Conservation (phyloP, 352 stramenopile genomes). For the Hyaloperonospora brassicae region DNA sequence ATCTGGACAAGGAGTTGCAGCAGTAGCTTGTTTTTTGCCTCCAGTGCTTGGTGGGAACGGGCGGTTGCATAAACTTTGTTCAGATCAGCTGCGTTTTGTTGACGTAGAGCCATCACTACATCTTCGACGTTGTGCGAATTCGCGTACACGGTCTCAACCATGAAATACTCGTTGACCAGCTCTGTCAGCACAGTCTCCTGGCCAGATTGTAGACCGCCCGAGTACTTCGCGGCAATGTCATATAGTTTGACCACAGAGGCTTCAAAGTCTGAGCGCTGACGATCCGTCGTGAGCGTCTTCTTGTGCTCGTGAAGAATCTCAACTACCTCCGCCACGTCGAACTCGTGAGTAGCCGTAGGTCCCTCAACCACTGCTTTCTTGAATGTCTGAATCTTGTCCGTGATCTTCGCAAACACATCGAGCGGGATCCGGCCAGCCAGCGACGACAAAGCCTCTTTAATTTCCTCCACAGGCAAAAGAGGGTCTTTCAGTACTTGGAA, state of each 20-base stretch:
- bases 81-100: constrained; percentile 86
- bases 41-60: constrained; percentile 86
- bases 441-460: constrained; percentile 95
- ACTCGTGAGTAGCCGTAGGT: constrained; percentile 26
- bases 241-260: constrained; percentile 54
- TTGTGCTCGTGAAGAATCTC: constrained; percentile 63
- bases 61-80: constrained; percentile 83
- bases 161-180: constrained; percentile 77
- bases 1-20: constrained; percentile 1
- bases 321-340: constrained; percentile 48
- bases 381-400: constrained; percentile 70
- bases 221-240: constrained; percentile 74
- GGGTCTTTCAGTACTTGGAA: constrained; percentile 60
- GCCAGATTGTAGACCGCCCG: constrained; percentile 55
- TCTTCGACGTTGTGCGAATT: constrained; percentile 47
- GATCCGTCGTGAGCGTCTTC: constrained; percentile 40
- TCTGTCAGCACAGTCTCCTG: constrained; percentile 58
- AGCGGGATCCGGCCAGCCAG: constrained; percentile 94
- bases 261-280: constrained; percentile 65
- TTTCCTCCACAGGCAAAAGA: constrained; percentile 88
- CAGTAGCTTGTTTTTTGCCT: constrained; percentile 39
- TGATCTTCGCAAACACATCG: constrained; percentile 87
- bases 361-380: constrained; percentile 36
- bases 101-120: constrained; percentile 51
- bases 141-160: constrained; percentile 68